phyloP scores from a whole-genome alignment of 805 yeast genomes.

The Cyberlindnera amylophila region DNA sequence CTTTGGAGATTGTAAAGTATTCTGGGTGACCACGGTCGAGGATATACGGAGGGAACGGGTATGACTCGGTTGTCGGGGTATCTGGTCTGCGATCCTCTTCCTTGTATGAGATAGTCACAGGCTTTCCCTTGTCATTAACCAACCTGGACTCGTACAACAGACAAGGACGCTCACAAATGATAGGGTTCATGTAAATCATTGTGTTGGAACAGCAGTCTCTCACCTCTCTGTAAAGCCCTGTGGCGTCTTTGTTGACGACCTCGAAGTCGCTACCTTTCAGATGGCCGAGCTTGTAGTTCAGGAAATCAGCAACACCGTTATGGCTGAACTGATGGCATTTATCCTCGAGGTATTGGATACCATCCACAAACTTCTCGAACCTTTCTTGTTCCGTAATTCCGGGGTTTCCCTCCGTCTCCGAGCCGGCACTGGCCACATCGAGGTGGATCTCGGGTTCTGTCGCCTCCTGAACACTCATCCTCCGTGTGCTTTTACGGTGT shows the following conservation, averaged over 20 bases:
- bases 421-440: not conserved
- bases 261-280: constrained; percentile 22
- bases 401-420: not conserved
- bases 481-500: too few species aligned
- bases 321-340: constrained; percentile 12
- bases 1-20: constrained; percentile 19
- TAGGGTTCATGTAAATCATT: constrained; percentile 19
- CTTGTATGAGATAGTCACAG: constrained; percentile 20
- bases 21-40: constrained; percentile 19
- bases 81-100: constrained; percentile 14
- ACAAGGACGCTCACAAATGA: constrained; percentile 21
- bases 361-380: constrained; percentile 15
- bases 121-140: constrained; percentile 22
- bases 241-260: constrained; percentile 7
- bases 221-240: constrained; percentile 20
- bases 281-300: constrained; percentile 22
- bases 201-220: constrained; percentile 21
- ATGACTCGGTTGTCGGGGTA: constrained; percentile 23
- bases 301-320: constrained; percentile 22
- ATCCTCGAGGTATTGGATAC: constrained; percentile 12
- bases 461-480: not conserved
- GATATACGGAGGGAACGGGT: constrained; percentile 21
- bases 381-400: constrained; percentile 8
- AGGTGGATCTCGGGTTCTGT: constrained; percentile 5
- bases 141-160: constrained; percentile 19